Conservation (phyloP, 202 grass and related monocot genomes). For the Elaeis oleifera region DNA sequence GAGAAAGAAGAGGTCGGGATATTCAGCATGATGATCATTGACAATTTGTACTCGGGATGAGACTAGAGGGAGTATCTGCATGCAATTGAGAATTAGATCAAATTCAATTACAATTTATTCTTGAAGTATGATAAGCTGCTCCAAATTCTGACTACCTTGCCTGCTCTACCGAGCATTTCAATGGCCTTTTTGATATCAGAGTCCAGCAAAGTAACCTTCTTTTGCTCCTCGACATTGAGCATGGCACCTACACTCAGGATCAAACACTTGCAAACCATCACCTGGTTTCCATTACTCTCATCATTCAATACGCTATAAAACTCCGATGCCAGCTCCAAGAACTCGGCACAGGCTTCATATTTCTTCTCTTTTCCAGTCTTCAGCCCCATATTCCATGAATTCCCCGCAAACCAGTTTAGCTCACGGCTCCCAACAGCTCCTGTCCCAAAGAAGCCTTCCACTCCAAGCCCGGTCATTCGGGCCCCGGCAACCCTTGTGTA, state of each 20-base stretch:
- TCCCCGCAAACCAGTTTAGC: constrained; percentile 72
- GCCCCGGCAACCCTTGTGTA: constrained; percentile 51
- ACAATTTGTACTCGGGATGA: constrained; percentile 26
- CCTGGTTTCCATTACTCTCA: constrained; percentile 35
- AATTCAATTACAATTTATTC: constrained; percentile 20
- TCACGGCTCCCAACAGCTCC: constrained; percentile 53
- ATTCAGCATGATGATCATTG: constrained; percentile 37
- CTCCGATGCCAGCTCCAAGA: constrained; percentile 70
- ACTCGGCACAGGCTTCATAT: constrained; percentile 48
- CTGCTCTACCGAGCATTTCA: constrained; percentile 79
- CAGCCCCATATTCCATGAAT: constrained; percentile 58
- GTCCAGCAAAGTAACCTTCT: constrained; percentile 44
- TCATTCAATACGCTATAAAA: constrained; percentile 38
- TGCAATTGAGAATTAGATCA: constrained; percentile 7
- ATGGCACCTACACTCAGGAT: constrained; percentile 57
- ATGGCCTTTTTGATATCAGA: constrained; percentile 65
- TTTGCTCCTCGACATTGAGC: constrained; percentile 48
- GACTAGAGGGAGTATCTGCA: constrained; percentile 46
- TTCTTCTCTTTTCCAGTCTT: constrained; percentile 45
- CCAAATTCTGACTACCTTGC: constrained; percentile 45
- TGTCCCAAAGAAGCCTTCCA: constrained; percentile 62
- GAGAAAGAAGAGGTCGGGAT: constrained; percentile 35
- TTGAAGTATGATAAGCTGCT: constrained; percentile 16
- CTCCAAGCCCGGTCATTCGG: constrained; percentile 52
- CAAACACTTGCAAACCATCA: constrained; percentile 60